Evolutionary conservation across 768 basidiomycete genomes (phyloP).

Genomic region (Amanita rimosa): DNA sequence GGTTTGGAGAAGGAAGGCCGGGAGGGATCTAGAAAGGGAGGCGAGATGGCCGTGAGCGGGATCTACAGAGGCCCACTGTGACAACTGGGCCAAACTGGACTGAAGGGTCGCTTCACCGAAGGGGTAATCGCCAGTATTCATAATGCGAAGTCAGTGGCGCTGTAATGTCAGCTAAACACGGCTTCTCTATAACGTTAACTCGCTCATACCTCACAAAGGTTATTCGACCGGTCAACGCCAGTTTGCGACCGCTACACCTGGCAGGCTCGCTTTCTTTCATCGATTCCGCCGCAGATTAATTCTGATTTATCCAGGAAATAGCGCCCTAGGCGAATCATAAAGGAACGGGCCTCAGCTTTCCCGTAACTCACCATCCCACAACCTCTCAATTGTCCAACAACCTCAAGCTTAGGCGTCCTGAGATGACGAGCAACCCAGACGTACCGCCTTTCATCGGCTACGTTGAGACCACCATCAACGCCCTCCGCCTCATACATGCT

Average conservation of each 20-base stretch:
- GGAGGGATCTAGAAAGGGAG: neutral
- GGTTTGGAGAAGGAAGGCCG: neutral
- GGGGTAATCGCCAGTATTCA: constrained; percentile 16
- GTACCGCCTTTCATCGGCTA: constrained; percentile 66
- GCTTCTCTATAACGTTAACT: constrained; percentile 30
- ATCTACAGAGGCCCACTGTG: neutral
- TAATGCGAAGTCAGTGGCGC: constrained; percentile 30
- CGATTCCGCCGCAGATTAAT: constrained; percentile 26
- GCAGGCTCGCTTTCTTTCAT: constrained; percentile 19
- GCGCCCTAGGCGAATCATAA: constrained; percentile 27
- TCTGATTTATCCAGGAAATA: constrained; percentile 27
- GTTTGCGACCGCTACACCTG: constrained; percentile 17
- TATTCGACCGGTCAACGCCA: constrained; percentile 28
- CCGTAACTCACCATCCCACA: constrained; percentile 28
- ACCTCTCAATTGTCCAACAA: constrained; percentile 40
- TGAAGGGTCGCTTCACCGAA: neutral
- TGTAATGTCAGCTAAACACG: constrained; percentile 26
- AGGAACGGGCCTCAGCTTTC: constrained; percentile 27
- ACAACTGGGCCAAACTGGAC: neutral
- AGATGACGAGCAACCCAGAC: constrained; percentile 42
- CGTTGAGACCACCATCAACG: constrained; percentile 74
- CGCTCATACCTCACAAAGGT: constrained; percentile 25
- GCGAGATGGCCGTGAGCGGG: neutral
- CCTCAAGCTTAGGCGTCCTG: constrained; percentile 38
- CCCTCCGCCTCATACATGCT: constrained; percentile 74